phyloP scores from a whole-genome alignment of 2,329 filamentous ascomycete species.

The Epichloe scottii region DNA sequence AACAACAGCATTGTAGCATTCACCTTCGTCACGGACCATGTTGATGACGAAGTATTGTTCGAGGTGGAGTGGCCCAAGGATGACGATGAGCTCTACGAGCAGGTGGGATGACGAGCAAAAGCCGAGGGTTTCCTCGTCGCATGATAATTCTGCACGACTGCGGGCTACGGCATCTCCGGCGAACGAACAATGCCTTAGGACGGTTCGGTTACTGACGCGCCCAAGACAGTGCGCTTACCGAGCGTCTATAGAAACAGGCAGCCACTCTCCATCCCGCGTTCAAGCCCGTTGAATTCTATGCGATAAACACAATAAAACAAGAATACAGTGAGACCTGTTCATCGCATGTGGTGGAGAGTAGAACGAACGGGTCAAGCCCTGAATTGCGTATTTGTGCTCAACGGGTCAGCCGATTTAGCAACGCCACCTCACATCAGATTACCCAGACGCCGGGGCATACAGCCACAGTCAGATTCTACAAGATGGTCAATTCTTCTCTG shows the following conservation, averaged over 20 bases:
- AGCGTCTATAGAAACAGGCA: neutral
- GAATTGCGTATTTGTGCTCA: neutral
- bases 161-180: neutral
- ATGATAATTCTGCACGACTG: too few relatives aligned
- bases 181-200: neutral
- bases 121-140: neutral
- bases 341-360: neutral
- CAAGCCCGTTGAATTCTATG: neutral
- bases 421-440: too few relatives aligned
- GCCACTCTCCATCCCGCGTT: neutral
- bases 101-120: slow-evolving; percentile 1
- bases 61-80: slow-evolving; percentile 34
- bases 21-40: slow-evolving; percentile 27
- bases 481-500: too few relatives aligned
- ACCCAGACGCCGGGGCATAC: too few relatives aligned
- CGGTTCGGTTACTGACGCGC: neutral
- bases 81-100: slow-evolving; percentile 24
- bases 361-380: too few relatives aligned
- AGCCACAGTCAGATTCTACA: too few relatives aligned
- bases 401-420: neutral
- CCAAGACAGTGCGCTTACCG: neutral
- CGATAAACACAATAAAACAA: neutral
- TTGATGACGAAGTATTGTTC: slow-evolving; percentile 29
- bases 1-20: slow-evolving; percentile 40
- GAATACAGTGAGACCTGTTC: neutral